A percentile compares a stretch with the other conserved stretches of the same genome.
Conservation (phyloP, 805 yeast species). For the Aciculoconidium aculeatum region DNA sequence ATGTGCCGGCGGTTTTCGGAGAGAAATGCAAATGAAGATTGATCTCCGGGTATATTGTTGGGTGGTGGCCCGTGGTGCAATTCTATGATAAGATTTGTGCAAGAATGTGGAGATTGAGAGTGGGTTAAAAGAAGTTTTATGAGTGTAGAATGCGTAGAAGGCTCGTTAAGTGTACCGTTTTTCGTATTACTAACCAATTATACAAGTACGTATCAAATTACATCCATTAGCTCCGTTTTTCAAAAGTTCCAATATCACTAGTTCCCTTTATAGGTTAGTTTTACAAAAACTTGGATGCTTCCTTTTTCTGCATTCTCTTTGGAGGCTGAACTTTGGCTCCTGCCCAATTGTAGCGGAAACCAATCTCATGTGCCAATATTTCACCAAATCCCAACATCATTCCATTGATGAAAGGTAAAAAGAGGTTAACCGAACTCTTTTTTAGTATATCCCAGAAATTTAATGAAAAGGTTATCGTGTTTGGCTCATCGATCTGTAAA, state of each 20-base stretch:
- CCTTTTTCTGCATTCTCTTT: constrained; percentile 20
- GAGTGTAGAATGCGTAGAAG: no score
- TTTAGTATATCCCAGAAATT: constrained; percentile 36
- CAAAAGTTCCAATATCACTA: neutral
- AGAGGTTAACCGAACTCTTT: constrained; percentile 64
- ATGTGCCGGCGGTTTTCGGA: neutral
- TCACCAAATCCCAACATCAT: constrained; percentile 96
- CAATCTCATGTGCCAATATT: constrained; percentile 86
- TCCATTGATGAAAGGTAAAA: constrained; percentile 87
- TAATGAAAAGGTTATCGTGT: constrained; percentile 8
- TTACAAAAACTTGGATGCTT: constrained; percentile 9
- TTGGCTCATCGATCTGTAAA: constrained; percentile 3
- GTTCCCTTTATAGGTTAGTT: neutral
- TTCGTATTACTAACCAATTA: no score
- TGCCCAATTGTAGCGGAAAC: constrained; percentile 70
- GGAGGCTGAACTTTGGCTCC: constrained; percentile 58
- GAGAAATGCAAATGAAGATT: neutral
- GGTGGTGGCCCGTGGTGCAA: no score
- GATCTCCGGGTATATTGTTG: no score
- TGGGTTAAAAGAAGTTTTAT: no score
- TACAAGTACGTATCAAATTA: no score
- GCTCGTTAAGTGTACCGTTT: no score
- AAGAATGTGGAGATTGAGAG: no score
- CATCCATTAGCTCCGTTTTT: no score
- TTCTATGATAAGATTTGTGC: no score